These are phyloP conservation scores for Pholiota adiposa DNA, from an alignment of 1,284 basidiomycete genomes.

Conservation along the genomic window DNA sequence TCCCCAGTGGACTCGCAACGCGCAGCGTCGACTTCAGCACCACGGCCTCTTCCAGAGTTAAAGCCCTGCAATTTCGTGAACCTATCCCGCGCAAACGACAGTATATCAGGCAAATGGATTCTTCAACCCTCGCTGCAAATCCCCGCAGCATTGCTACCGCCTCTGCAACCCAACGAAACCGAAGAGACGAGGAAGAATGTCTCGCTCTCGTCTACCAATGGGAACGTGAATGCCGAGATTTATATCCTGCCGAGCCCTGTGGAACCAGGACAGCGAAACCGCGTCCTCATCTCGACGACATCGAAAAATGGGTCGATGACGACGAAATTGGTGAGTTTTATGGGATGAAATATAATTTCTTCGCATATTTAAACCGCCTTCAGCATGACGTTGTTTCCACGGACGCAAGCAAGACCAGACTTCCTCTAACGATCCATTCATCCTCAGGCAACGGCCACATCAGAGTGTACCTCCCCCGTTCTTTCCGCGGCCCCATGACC, in stretches of 20 bases:
- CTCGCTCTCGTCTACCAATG: slow-evolving; percentile 31
- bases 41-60: slow-evolving; percentile 10
- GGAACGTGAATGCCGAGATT: slow-evolving; percentile 34
- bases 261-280: background rate
- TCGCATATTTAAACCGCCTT: too few species aligned
- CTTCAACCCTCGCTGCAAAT: slow-evolving; percentile 36
- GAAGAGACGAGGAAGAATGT: slow-evolving; percentile 35
- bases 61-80: slow-evolving; percentile 16
- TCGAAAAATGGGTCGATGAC: slow-evolving; percentile 30
- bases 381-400: slow-evolving; percentile 12
- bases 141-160: slow-evolving; percentile 33
- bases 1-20: background rate
- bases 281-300: slow-evolving; percentile 23
- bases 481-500: slow-evolving; percentile 39
- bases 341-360: background rate
- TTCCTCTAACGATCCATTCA: slow-evolving; percentile 28
- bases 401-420: slow-evolving; percentile 17
- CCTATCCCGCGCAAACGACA: slow-evolving; percentile 4
- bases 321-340: slow-evolving; percentile 13
- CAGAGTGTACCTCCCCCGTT: slow-evolving; percentile 38
- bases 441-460: slow-evolving; percentile 33
- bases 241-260: slow-evolving; percentile 23
- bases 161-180: slow-evolving; percentile 31
- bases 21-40: background rate
- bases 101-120: slow-evolving; percentile 37